Evolutionary conservation across 305 asterid genomes (phyloP), one percentile per base, ranked within the genome.

Genomic region (Fraxinus floribunda): DNA sequence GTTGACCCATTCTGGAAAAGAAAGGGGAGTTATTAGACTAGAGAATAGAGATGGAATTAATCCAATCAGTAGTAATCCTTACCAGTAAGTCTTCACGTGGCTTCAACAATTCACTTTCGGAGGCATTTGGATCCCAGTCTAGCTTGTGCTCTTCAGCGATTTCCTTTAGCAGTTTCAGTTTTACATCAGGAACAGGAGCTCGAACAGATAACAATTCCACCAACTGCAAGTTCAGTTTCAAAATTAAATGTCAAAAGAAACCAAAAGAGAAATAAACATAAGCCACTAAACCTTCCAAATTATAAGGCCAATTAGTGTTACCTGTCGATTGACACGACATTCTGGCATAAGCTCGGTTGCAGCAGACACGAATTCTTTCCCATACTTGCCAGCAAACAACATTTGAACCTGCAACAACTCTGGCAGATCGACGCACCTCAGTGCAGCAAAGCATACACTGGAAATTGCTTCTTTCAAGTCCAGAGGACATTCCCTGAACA

Each of bases 301-400:
- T 15, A 68, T 29, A 38, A 77, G 66, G 66, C 24, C 4, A 77
- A 36, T 7, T 44, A 41, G n/a, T 74, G 80, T 73, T 68, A 97
- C 99, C 99, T 97, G 97, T 13, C 98, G 96, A 85, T 97, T 97
- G 84, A 97, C 98, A 75, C 99, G 97, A 85, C 97, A 95, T 70
- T 95, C 99, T 3, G 99, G 98, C 97, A 89, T 86, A 83, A 97
- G 97, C 91, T 95, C 99, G 4, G 97, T 91, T 79, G 99, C 98
- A 76, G 97, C 93, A 26, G 89, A 9, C 24, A 95, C 93, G 49
- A 95, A 97, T 80, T 97, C 98, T 88, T 92, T 92, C 80, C 98
- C 98, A 57, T 97, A 97, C 91, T 97, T 97, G 16, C 94, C 91
- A 49, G 92, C 90, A 86, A 97, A 97, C 66, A 89, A 68, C 89